A percentile compares a stretch with the other conserved stretches of the same genome.
These are phyloP conservation scores for Omphalotus guepiniiformis DNA, from an alignment of 768 basidiomycete species.

Conservation along the genomic window DNA sequence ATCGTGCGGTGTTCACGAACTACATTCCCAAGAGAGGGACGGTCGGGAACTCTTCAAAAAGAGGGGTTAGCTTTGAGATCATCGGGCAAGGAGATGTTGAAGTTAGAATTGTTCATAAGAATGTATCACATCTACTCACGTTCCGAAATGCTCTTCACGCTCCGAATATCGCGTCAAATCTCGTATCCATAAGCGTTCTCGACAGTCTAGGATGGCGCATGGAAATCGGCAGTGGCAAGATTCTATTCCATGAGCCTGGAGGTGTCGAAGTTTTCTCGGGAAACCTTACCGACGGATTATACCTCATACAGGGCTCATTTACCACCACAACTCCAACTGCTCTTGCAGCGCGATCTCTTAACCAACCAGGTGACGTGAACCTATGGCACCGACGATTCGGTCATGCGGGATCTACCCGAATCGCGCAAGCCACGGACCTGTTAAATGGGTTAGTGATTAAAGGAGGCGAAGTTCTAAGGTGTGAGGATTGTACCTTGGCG, in stretches of 20 bases:
- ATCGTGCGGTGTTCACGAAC: conserved; percentile 1
- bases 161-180: conserved; percentile 11
- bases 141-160: conserved; percentile 12
- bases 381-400: conserved; percentile 7
- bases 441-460: background rate
- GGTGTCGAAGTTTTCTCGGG: background rate
- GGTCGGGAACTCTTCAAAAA: background rate
- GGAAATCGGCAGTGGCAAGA: background rate
- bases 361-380: background rate
- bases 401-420: background rate
- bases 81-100: conserved; percentile 6
- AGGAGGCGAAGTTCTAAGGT: background rate
- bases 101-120: background rate
- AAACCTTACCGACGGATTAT: background rate
- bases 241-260: background rate
- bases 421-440: background rate
- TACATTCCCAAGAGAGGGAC: background rate
- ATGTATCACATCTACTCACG: background rate
- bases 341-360: background rate
- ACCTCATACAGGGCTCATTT: background rate
- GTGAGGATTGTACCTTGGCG: conserved; percentile 5
- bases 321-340: background rate
- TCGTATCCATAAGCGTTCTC: conserved; percentile 10
- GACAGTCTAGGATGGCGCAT: conserved; percentile 1
- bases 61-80: conserved; percentile 4